Conservation (phyloP, 208 protist genomes). For the Crithidia fasciculata region DNA sequence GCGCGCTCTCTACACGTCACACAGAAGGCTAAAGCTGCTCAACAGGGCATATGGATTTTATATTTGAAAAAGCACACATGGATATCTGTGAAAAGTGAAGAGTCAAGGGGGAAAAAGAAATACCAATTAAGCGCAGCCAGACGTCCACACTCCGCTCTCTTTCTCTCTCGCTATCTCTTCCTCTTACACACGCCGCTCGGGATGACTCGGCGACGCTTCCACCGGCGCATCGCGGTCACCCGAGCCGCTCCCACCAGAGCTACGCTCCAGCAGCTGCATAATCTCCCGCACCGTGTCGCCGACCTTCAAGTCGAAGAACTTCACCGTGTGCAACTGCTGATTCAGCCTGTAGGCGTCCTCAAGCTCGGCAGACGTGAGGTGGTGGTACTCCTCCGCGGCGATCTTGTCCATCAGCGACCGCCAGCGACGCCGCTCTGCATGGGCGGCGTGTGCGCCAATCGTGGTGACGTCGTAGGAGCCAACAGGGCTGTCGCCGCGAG, state of each 20-base stretch:
- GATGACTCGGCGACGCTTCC: constrained; percentile 70
- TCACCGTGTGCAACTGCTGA: constrained; percentile 84
- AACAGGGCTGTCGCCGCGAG: constrained; percentile 51
- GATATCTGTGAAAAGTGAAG: no score
- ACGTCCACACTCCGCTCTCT: neutral
- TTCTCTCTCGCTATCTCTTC: neutral
- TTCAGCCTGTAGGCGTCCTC: constrained; percentile 70
- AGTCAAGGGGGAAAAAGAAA: no score
- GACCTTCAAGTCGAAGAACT: constrained; percentile 89
- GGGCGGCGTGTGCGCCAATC: constrained; percentile 42
- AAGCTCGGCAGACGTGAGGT: constrained; percentile 59
- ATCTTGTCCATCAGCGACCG: constrained; percentile 81
- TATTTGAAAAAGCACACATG: no score
- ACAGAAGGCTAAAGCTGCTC: no score
- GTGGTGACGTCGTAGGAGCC: constrained; percentile 68
- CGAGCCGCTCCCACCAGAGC: constrained; percentile 49
- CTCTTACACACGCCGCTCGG: constrained; percentile 73
- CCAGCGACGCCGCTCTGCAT: constrained; percentile 72
- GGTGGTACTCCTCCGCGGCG: constrained; percentile 74
- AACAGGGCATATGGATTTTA: no score
- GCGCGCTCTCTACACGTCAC: no score
- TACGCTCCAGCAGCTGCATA: constrained; percentile 64
- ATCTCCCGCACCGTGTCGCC: constrained; percentile 86
- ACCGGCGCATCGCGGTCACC: constrained; percentile 55
- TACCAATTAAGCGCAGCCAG: no score